Evolutionary conservation across 768 basidiomycete species (phyloP).

Genomic region (Naganishia antarctica): DNA sequence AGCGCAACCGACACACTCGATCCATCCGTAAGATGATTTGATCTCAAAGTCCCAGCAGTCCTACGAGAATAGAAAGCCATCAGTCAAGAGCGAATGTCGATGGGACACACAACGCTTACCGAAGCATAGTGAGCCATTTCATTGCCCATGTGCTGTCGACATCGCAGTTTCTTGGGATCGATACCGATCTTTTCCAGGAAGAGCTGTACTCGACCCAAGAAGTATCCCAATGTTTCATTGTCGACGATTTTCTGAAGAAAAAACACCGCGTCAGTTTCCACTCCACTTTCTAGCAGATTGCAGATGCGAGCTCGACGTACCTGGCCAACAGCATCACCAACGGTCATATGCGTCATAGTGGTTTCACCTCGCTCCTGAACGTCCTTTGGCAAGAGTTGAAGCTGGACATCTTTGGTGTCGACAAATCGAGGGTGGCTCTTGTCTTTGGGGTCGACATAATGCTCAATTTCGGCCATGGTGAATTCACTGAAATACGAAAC

Average conservation of each 20-base stretch:
- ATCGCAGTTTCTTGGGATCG: constrained; percentile 72
- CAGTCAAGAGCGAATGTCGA: not conserved
- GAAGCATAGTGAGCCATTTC: constrained; percentile 99
- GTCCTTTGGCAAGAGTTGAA: constrained; percentile 73
- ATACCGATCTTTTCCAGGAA: constrained; percentile 90
- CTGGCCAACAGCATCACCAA: constrained; percentile 81
- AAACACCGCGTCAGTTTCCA: not conserved
- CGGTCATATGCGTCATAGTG: constrained; percentile 60
- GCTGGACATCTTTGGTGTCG: constrained; percentile 68
- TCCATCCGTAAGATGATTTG: constrained; percentile 86
- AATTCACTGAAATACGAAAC: constrained; percentile 59
- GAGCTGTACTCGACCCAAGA: constrained; percentile 82
- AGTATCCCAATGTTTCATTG: constrained; percentile 96
- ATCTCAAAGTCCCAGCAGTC: constrained; percentile 99
- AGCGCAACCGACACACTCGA: constrained; percentile 97
- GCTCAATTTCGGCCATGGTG: constrained; percentile 99
- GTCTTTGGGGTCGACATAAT: constrained; percentile 91
- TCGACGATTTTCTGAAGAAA: constrained; percentile 66
- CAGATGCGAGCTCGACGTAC: constrained; percentile 35
- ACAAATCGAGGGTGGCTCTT: constrained; percentile 80
- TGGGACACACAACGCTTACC: constrained; percentile 29
- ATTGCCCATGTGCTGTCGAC: constrained; percentile 97
- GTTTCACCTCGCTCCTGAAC: constrained; percentile 74
- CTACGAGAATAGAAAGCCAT: constrained; percentile 11
- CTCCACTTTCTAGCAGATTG: not conserved